Base-by-base conservation (phyloP, 257 asterid genomes). In the Nemophila menziesii region DNA sequence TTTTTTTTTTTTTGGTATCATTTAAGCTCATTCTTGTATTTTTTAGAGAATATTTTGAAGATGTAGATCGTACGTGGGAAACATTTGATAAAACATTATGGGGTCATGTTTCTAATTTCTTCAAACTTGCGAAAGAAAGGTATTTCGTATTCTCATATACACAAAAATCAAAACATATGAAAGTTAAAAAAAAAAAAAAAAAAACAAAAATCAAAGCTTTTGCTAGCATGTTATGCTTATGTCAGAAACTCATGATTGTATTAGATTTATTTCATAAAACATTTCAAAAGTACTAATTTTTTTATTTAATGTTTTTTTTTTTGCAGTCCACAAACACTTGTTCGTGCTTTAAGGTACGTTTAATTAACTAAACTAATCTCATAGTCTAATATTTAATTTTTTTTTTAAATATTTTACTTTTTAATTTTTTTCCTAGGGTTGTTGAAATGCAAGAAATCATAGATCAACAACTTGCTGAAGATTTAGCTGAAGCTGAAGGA, bases 401-500 rank as follows among this genome's bases (percentile, higher is more conserved):
- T 4, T 26, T 4, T n/a, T 10, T 26, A 10, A 26, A 4, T 26
- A 26, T 26, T 26, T 26, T 20, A 16, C 16, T 19, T 45, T 36
- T 40, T 37, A 60, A 49, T 52, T 52, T 22, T 67, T 44, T 46
- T 37, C 39, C 39, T 39, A 90, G 98, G 77, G 96, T 90, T 65
- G 82, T 90, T 72, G 98, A 90, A 73, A 90, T 80, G 94, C 98
- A 90, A 85, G 98, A 90, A 78, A 85, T 78, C 55, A 69, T 90
- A 58, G 98, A 90, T 58, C 78, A 81, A 69, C 87, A 89, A 65
- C 73, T 90, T 53, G 96, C 96, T 49, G 73, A 76, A 66, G 98
- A 90, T 80, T 94, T 96, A 56, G 96, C 85, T 65, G 98, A 90
- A 79, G 98, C 98, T 56, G 98, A 81, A 67, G 98, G 96, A 62